These are phyloP conservation scores for Tuber aestivum DNA, from an alignment of 495 filamentous ascomycete species.

Conservation along the genomic window DNA sequence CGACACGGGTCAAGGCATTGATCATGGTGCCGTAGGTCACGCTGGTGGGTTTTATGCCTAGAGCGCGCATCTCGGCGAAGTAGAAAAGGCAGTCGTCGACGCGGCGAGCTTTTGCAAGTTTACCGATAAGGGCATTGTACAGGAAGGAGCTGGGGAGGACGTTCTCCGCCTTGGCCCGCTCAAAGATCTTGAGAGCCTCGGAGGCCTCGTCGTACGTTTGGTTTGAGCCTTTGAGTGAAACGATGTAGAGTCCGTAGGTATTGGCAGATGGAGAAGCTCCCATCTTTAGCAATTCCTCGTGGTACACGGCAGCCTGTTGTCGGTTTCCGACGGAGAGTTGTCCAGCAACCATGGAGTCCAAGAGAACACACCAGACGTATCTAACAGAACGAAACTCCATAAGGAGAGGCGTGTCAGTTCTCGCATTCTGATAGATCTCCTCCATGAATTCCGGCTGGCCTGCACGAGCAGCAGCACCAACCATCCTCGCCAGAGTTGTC, in stretches of 20 bases:
- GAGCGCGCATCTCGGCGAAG: conserved; percentile 91
- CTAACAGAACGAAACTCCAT: conserved; percentile 75
- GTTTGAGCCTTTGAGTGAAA: conserved; percentile 88
- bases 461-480: conserved; percentile 79
- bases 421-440: conserved; percentile 81
- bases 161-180: conserved; percentile 83
- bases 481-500: conserved; percentile 91
- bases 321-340: conserved; percentile 80
- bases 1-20: conserved; percentile 93
- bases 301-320: conserved; percentile 70
- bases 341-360: conserved; percentile 93
- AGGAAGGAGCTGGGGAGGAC: conserved; percentile 94
- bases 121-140: conserved; percentile 97
- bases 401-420: conserved; percentile 75
- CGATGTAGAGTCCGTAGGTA: conserved; percentile 97
- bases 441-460: conserved; percentile 65
- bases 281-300: conserved; percentile 75
- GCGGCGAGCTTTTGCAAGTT: conserved; percentile 92
- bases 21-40: conserved; percentile 98
- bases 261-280: conserved; percentile 89
- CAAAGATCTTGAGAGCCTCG: conserved; percentile 95
- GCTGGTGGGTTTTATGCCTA: conserved; percentile 89
- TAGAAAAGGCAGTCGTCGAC: conserved; percentile 98
- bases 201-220: conserved; percentile 97
- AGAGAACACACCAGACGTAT: conserved; percentile 84